Percentiles rank a stretch among this genome's conserved stretches.
Conservation (phyloP, 2,329 filamentous ascomycete species). For the Colletotrichum falcatum region DNA sequence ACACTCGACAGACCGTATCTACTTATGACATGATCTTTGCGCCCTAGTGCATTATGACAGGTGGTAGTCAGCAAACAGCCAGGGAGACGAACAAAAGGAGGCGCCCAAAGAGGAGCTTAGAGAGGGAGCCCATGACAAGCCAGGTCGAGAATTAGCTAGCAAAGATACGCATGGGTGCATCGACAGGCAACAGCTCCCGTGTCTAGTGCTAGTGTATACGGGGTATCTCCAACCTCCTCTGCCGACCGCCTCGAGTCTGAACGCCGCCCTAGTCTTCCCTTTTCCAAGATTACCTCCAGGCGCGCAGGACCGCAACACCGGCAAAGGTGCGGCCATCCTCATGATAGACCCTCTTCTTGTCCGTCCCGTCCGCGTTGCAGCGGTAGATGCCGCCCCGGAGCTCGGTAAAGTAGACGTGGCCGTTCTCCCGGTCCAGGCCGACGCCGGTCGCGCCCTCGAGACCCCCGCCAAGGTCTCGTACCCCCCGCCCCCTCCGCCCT, state of each 20-base stretch:
- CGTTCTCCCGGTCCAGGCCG: slow-evolving; percentile 52
- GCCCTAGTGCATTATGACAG: not conserved
- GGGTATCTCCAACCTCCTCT: not conserved
- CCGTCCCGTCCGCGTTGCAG: slow-evolving; percentile 49
- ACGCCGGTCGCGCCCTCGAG: slow-evolving; percentile 62
- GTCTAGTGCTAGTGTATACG: not conserved
- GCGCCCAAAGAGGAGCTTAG: not conserved
- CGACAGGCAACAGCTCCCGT: not conserved
- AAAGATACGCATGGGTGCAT: not conserved
- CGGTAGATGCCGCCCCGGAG: slow-evolving; percentile 55
- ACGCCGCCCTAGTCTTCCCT: not conserved
- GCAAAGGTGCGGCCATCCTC: slow-evolving; percentile 36
- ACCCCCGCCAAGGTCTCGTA: slow-evolving; percentile 49
- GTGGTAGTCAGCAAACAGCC: not conserved
- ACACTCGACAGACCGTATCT: not conserved
- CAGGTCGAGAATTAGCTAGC: not conserved
- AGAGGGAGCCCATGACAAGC: too few relatives aligned
- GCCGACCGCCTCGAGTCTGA: not conserved
- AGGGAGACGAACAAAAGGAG: not conserved
- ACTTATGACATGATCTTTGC: not conserved
- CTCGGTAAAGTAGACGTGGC: slow-evolving; percentile 54
- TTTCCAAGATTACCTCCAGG: not conserved
- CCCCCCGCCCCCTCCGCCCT: not conserved
- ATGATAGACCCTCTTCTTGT: slow-evolving; percentile 45
- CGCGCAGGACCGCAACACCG: slow-evolving; percentile 11